Base-by-base conservation (phyloP, 1,139 yeast genomes). In the Geotrichum europaeum region DNA sequence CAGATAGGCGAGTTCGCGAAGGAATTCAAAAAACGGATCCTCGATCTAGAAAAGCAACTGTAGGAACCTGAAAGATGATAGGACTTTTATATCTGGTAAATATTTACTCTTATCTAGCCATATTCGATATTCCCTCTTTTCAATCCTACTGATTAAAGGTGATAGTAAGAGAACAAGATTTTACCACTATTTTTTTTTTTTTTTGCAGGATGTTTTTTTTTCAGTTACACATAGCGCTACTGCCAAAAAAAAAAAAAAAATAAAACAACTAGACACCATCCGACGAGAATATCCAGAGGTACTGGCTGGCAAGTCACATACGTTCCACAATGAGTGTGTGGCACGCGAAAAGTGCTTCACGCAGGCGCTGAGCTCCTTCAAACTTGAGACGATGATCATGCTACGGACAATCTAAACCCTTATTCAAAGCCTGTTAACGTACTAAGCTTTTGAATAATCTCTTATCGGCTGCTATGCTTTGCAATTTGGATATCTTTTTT, bases 1-100 rank as follows among this genome's bases (percentile, higher is more conserved):
- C 96, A 88, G 68, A 77, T 89, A 56, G 78, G 77, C 49, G 66
- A 73, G 59, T 85, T 87, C 51, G 78, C 76, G 9, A 64, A 66
- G 20, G 83, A 78, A 56, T 81, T 80, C 65, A 71, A 69, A 25
- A 63, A 62, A 2, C 68, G 83, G 52, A 66, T 79, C 15, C 40
- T 58, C 30, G 65, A 62, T 4, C 59, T 74, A n/a, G 72, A 72
- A 40, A 59, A 55, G 40, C 25, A 54, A 32, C 28, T 47, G 49
- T 36, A 36, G 18, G 18, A 13, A 36, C 1, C 43, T n/a, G 43
- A 36, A n/a, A 36, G 43, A 36, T 36, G 43, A 13, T 36, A 13
- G 43, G 2, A 24, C 25, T 4, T n/a, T 36, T 1, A 13, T 36
- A 15, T 13, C 18, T n/a, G n/a, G n/a, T n/a, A n/a, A 36, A 36